These are phyloP conservation scores for Boletus semigastroideus DNA, from an alignment of 1,284 basidiomycete species.

Conservation along the genomic window DNA sequence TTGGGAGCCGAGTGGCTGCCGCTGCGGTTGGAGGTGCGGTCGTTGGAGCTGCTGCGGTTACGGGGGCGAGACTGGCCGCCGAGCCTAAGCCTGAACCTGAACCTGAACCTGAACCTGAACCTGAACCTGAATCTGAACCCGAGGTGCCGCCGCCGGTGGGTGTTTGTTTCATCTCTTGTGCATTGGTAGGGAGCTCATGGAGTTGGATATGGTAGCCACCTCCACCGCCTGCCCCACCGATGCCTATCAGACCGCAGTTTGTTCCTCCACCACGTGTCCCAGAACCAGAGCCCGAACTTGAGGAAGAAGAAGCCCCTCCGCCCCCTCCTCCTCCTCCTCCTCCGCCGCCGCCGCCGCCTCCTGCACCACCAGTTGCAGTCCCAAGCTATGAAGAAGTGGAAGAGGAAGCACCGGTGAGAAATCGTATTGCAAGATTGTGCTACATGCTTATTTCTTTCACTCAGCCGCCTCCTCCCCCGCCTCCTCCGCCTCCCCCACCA, in stretches of 20 bases:
- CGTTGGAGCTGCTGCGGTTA: slow-evolving; percentile 17
- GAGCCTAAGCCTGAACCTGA: slow-evolving; percentile 36
- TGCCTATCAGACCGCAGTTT: slow-evolving; percentile 24
- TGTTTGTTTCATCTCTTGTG: not conserved
- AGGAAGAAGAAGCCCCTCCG: slow-evolving; percentile 26
- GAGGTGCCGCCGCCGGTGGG: slow-evolving; percentile 34
- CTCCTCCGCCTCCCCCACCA: slow-evolving; percentile 20
- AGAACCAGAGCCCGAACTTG: slow-evolving; percentile 38
- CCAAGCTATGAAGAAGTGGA: slow-evolving; percentile 9
- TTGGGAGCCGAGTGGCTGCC: slow-evolving; percentile 38
- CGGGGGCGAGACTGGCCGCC: slow-evolving; percentile 32
- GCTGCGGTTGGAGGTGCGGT: slow-evolving; percentile 32
- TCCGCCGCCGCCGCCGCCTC: too few species aligned
- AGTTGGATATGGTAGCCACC: slow-evolving; percentile 19
- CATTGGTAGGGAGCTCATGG: not conserved
- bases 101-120: slow-evolving; percentile 30
- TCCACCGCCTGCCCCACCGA: slow-evolving; percentile 36
- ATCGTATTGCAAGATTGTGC: not conserved
- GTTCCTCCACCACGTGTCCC: slow-evolving; percentile 34
- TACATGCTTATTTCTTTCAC: slow-evolving; percentile 1
- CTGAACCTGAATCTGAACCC: slow-evolving; percentile 37
- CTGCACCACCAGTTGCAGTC: too few species aligned
- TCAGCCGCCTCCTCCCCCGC: slow-evolving; percentile 26
- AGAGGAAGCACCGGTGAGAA: slow-evolving; percentile 20
- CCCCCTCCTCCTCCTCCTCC: slow-evolving; percentile 36